These are phyloP conservation scores for Gossypium trilobum DNA, from an alignment of 441 rosid genomes.

Conservation along the genomic window DNA sequence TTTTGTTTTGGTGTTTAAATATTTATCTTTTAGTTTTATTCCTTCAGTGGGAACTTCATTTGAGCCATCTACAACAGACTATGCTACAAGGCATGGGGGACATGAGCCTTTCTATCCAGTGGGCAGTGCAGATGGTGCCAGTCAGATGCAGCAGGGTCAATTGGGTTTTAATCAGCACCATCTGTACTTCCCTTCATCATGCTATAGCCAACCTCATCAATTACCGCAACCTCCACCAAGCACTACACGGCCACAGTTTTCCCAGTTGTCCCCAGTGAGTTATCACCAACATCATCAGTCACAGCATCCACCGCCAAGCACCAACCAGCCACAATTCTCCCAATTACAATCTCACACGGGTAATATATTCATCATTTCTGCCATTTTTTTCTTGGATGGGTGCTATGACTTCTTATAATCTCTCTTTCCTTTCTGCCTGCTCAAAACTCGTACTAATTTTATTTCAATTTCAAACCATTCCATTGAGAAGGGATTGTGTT, in stretches of 20 bases:
- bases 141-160: slow-evolving; percentile 17
- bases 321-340: slow-evolving; percentile 22
- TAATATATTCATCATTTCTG: not conserved
- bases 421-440: not conserved
- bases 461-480: not conserved
- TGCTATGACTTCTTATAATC: not conserved
- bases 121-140: slow-evolving; percentile 12
- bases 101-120: slow-evolving; percentile 16
- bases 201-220: slow-evolving; percentile 19
- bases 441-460: not conserved
- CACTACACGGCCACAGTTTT: slow-evolving; percentile 16
- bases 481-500: not conserved
- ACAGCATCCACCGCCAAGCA: slow-evolving; percentile 21
- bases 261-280: slow-evolving; percentile 14
- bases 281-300: slow-evolving; percentile 10
- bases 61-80: slow-evolving; percentile 15
- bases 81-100: slow-evolving; percentile 12
- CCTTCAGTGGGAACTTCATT: slow-evolving; percentile 13
- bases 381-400: not conserved
- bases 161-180: slow-evolving; percentile 11
- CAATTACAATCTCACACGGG: slow-evolving; percentile 15
- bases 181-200: slow-evolving; percentile 14
- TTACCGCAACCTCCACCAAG: slow-evolving; percentile 20
- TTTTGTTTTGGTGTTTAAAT: not conserved
- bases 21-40: not conserved